phyloP scores from a whole-genome alignment of 805 yeast genomes.

The Starmerella sirachaensis region DNA sequence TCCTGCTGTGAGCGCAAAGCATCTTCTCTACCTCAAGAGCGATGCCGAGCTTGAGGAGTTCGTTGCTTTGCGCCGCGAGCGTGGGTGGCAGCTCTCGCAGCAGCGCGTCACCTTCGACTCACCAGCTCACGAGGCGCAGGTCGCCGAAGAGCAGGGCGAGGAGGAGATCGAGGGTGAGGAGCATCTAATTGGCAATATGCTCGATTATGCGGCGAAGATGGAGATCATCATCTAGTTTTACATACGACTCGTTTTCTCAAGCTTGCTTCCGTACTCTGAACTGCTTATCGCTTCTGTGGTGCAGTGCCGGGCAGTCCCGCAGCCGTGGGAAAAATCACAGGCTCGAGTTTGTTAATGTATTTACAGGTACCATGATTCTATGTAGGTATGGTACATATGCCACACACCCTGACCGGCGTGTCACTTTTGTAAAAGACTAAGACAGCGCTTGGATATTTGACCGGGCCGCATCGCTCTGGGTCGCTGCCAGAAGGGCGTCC shows the following conservation, averaged over 20 bases:
- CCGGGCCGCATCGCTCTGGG: conserved; percentile 5
- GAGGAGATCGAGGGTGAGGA: conserved; percentile 33
- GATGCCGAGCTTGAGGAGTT: conserved; percentile 45
- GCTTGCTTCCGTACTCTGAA: too few relatives aligned
- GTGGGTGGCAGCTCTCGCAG: conserved; percentile 49
- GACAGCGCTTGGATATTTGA: conserved; percentile 1
- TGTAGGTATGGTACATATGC: neutral
- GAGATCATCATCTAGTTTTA: conserved; percentile 65
- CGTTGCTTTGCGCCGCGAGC: conserved; percentile 34
- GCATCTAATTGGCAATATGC: conserved; percentile 52
- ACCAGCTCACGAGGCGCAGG: conserved; percentile 41
- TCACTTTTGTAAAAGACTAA: neutral
- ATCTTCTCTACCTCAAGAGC: conserved; percentile 55
- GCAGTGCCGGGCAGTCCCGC: too few relatives aligned
- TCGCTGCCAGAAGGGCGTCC: neutral
- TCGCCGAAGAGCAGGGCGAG: conserved; percentile 26
- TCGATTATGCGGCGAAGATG: conserved; percentile 78
- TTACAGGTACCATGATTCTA: neutral
- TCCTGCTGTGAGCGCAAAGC: conserved; percentile 74
- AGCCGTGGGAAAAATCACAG: neutral
- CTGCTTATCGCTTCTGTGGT: too few relatives aligned
- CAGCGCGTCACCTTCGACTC: conserved; percentile 36
- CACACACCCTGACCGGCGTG: neutral
- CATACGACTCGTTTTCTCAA: neutral
- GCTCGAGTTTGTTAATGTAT: neutral